Evolutionary conservation across 208 protist genomes (phyloP).

Genomic region (Trichomonas gallinae): DNA sequence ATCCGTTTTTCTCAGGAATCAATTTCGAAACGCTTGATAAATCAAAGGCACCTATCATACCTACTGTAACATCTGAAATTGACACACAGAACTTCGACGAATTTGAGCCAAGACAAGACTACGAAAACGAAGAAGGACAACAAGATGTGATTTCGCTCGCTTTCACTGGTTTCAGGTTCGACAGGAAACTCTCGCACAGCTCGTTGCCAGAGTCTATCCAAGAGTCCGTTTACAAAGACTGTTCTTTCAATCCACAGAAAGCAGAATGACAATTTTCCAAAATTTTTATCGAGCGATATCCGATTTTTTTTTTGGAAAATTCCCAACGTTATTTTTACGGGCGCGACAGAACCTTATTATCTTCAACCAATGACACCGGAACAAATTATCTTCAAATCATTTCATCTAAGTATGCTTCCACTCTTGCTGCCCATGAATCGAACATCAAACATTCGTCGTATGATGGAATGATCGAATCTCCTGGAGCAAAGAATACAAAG

Average conservation of each 20-base stretch:
- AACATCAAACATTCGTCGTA: background rate
- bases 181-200: background rate
- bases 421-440: background rate
- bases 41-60: background rate
- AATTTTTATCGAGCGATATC: too few species aligned
- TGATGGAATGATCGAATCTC: background rate
- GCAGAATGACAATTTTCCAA: too few species aligned
- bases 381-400: background rate
- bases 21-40: background rate
- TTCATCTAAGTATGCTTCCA: background rate
- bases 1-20: background rate
- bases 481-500: background rate
- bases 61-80: background rate
- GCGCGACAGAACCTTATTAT: too few species aligned
- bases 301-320: too few species aligned
- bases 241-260: too few species aligned
- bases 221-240: background rate
- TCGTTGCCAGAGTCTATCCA: background rate
- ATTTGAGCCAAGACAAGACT: background rate
- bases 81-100: slow-evolving; percentile 15
- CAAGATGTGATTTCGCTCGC: background rate
- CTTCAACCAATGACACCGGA: too few species aligned
- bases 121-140: background rate
- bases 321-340: too few species aligned
- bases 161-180: background rate